Evolutionary conservation across 1,284 basidiomycete genomes (phyloP).

Genomic region (Austroboletus niveus): DNA sequence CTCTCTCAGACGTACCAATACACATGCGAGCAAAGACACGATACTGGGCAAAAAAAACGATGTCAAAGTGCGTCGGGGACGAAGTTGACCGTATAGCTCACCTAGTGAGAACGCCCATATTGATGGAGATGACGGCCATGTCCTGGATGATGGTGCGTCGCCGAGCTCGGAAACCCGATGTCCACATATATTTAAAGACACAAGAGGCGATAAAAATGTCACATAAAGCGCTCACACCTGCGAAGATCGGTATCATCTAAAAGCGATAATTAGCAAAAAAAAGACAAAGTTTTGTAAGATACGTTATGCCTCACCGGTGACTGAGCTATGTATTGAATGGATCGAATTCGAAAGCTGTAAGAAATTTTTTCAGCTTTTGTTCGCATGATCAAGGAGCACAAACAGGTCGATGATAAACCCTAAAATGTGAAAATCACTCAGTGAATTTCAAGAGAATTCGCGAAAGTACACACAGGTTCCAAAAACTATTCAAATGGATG

Average conservation of each 20-base stretch:
- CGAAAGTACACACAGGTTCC: slow-evolving; percentile 6
- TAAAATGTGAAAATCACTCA: not conserved
- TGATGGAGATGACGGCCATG: slow-evolving; percentile 13
- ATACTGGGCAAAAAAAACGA: not conserved
- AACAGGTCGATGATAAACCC: slow-evolving; percentile 6
- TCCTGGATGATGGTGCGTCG: slow-evolving; percentile 9
- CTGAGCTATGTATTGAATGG: not conserved
- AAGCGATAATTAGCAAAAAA: not conserved
- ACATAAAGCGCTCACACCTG: not conserved
- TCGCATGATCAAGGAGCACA: not conserved
- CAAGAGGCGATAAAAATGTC: slow-evolving; percentile 10
- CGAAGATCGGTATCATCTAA: slow-evolving; percentile 5
- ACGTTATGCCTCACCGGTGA: slow-evolving; percentile 3
- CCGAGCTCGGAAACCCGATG: slow-evolving; percentile 8
- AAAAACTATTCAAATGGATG: slow-evolving; percentile 1
- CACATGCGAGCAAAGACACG: not conserved
- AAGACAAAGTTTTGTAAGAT: not conserved
- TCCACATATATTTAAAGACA: slow-evolving; percentile 17
- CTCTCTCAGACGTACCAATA: slow-evolving; percentile 10
- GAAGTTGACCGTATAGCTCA: not conserved
- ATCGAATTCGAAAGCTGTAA: slow-evolving; percentile 3
- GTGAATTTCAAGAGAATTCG: not conserved
- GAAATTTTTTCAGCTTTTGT: not conserved
- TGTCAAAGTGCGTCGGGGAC: too few relatives aligned
- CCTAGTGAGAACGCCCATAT: slow-evolving; percentile 15